These are phyloP conservation scores for Urtica urens DNA, from an alignment of 306 rosid species.

Conservation along the genomic window DNA sequence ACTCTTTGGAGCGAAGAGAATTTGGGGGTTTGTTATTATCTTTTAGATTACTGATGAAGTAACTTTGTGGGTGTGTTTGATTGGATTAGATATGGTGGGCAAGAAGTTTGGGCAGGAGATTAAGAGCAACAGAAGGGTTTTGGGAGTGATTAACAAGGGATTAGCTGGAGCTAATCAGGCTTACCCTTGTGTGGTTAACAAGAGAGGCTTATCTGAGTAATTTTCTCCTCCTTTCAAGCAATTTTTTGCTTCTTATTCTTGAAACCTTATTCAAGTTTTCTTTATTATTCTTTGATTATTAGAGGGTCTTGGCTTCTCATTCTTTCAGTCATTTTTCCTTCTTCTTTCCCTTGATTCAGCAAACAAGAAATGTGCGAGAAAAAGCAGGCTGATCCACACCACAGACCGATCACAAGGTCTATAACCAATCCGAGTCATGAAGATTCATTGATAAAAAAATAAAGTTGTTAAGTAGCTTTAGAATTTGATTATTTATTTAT, in stretches of 20 bases:
- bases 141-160: constrained; percentile 51
- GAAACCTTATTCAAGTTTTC: neutral
- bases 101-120: constrained; percentile 41
- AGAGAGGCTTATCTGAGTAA: constrained; percentile 68
- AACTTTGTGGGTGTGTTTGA: constrained; percentile 4
- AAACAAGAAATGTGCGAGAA: constrained; percentile 50
- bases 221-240: neutral
- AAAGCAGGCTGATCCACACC: constrained; percentile 82
- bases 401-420: constrained; percentile 94
- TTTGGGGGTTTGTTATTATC: too few relatives aligned
- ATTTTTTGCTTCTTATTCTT: neutral
- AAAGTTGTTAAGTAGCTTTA: too few relatives aligned
- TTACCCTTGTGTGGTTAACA: constrained; percentile 77
- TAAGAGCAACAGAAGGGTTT: constrained; percentile 61
- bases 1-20: constrained; percentile 3
- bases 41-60: constrained; percentile 6
- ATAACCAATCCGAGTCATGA: too few relatives aligned
- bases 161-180: constrained; percentile 38
- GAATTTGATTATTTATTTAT: neutral
- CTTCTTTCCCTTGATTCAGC: constrained; percentile 22
- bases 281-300: neutral
- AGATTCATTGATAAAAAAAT: too few relatives aligned
- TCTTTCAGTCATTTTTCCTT: neutral
- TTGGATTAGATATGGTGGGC: constrained; percentile 36
- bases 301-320: neutral